These are phyloP conservation scores for Psilocybe subaeruginosa DNA, from an alignment of 768 basidiomycete genomes.

Conservation along the genomic window DNA sequence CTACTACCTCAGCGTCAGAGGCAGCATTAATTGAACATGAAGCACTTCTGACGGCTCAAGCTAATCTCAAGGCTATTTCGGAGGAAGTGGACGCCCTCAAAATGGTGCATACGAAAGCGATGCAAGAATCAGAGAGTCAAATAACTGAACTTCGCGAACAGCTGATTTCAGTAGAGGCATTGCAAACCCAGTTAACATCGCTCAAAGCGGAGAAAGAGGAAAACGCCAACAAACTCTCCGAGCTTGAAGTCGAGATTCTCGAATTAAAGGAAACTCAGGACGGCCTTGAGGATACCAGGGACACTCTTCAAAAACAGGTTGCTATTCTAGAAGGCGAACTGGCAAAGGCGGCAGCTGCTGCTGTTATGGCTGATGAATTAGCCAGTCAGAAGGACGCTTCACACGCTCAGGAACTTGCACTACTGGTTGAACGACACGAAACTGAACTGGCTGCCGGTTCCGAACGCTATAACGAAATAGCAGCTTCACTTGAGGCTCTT, in stretches of 20 bases:
- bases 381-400: constrained; percentile 52
- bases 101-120: constrained; percentile 48
- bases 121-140: constrained; percentile 49
- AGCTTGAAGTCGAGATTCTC: constrained; percentile 80
- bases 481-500: constrained; percentile 47
- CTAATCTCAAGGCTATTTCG: constrained; percentile 57
- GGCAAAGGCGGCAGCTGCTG: constrained; percentile 46
- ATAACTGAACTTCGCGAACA: constrained; percentile 51
- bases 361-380: constrained; percentile 50
- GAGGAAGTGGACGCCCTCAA: constrained; percentile 56
- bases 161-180: constrained; percentile 40
- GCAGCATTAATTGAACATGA: constrained; percentile 67
- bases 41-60: constrained; percentile 64
- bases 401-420: constrained; percentile 39
- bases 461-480: constrained; percentile 46
- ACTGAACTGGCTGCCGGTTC: constrained; percentile 46
- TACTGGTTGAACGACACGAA: constrained; percentile 44
- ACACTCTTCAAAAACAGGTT: constrained; percentile 45
- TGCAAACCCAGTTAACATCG: constrained; percentile 51
- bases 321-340: constrained; percentile 59
- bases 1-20: constrained; percentile 43
- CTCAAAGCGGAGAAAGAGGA: constrained; percentile 74
- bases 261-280: constrained; percentile 78
- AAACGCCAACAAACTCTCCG: constrained; percentile 69
- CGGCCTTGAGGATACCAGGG: constrained; percentile 59